phyloP scores from a whole-genome alignment of 805 yeast species.

The Jamesozyma jinghongensis region DNA sequence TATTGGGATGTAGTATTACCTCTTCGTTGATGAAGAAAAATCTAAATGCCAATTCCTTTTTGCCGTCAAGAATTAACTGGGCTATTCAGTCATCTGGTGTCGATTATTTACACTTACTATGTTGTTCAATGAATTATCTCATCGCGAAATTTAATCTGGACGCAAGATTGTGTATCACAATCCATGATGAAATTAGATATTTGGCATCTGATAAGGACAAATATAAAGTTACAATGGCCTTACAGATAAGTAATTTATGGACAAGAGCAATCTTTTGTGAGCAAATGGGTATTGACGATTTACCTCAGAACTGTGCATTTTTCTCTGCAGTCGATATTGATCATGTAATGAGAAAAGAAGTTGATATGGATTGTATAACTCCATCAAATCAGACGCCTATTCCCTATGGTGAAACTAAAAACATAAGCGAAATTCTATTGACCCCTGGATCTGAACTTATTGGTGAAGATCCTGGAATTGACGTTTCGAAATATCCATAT shows the following conservation, averaged over 20 bases:
- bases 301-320: slow-evolving; percentile 94
- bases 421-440: slow-evolving; percentile 45
- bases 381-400: slow-evolving; percentile 71
- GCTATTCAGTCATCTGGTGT: slow-evolving; percentile 97
- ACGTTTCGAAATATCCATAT: slow-evolving; percentile 16
- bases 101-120: slow-evolving; percentile 79
- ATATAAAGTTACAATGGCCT: slow-evolving; percentile 67
- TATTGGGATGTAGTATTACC: slow-evolving; percentile 87
- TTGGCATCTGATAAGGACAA: slow-evolving; percentile 64
- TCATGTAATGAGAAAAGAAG: slow-evolving; percentile 81
- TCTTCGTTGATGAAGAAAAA: slow-evolving; percentile 63
- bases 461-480: slow-evolving; percentile 12
- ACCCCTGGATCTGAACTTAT: slow-evolving; percentile 26
- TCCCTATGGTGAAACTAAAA: slow-evolving; percentile 69
- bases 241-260: slow-evolving; percentile 91
- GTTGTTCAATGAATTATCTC: slow-evolving; percentile 82
- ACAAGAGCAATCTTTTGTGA: slow-evolving; percentile 93
- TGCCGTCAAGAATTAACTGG: slow-evolving; percentile 95
- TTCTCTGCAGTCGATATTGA: slow-evolving; percentile 93
- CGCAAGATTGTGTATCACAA: slow-evolving; percentile 77
- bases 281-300: slow-evolving; percentile 76
- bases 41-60: slow-evolving; percentile 53
- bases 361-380: slow-evolving; percentile 81
- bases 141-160: slow-evolving; percentile 52
- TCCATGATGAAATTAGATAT: slow-evolving; percentile 91